Evolutionary conservation across 208 protist species (phyloP).

Genomic region (Leishmania martiniquensis): DNA sequence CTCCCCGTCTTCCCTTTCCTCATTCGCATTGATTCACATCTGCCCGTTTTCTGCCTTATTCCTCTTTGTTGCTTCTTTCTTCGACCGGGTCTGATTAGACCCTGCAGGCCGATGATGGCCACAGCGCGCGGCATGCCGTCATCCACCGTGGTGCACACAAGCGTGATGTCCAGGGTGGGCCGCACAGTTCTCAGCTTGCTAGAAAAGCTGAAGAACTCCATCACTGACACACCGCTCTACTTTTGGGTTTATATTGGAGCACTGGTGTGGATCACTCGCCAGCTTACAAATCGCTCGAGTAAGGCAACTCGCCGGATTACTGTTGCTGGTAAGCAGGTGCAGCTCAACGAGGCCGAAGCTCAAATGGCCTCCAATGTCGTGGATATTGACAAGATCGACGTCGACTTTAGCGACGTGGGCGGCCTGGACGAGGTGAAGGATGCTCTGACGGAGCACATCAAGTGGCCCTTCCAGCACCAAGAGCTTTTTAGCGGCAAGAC

Average conservation of each 20-base stretch:
- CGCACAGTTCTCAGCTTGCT: slow-evolving; percentile 27
- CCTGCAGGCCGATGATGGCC: slow-evolving; percentile 19
- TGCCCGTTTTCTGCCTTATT: not conserved
- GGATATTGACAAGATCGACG: slow-evolving; percentile 66
- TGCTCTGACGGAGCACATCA: slow-evolving; percentile 77
- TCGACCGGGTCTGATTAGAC: not conserved
- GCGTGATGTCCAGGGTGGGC: slow-evolving; percentile 23
- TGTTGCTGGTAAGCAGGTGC: slow-evolving; percentile 44
- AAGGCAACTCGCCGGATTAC: slow-evolving; percentile 46
- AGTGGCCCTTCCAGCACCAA: slow-evolving; percentile 85
- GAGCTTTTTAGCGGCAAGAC: slow-evolving; percentile 77
- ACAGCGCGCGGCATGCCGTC: slow-evolving; percentile 23
- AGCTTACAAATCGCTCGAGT: slow-evolving; percentile 51
- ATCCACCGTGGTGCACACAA: slow-evolving; percentile 12
- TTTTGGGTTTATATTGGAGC: slow-evolving; percentile 77
- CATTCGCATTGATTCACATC: not conserved
- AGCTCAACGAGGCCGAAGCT: slow-evolving; percentile 68
- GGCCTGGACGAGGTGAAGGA: slow-evolving; percentile 83
- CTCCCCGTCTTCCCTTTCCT: not conserved
- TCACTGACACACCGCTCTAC: slow-evolving; percentile 58
- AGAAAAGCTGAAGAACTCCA: slow-evolving; percentile 27
- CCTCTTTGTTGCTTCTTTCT: not conserved
- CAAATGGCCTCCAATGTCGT: slow-evolving; percentile 67
- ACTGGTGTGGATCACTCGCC: slow-evolving; percentile 54
- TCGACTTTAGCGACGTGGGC: slow-evolving; percentile 66